Evolutionary conservation across 2,329 filamentous ascomycete genomes (phyloP).

Genomic region (Paracorniculantispora psalliotae): DNA sequence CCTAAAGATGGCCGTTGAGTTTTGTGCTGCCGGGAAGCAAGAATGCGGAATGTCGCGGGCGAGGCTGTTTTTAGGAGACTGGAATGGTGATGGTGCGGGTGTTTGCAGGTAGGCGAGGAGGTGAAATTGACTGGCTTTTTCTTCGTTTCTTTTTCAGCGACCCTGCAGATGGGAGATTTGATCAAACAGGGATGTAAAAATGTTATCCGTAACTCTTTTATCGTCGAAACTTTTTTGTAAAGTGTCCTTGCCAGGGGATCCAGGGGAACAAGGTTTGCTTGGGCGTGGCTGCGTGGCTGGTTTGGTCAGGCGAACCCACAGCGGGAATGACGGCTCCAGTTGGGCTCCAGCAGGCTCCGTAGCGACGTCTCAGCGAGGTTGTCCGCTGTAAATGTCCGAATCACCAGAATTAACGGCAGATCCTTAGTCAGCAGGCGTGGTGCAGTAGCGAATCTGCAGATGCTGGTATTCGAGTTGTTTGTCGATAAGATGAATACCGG

Average conservation of each 20-base stretch:
- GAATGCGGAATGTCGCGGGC: neutral
- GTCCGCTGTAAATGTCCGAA: neutral
- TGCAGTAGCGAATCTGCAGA: neutral
- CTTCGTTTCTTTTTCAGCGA: neutral
- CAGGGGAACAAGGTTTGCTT: neutral
- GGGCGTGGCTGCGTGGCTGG: neutral
- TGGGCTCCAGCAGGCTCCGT: no score
- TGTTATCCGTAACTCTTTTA: no score
- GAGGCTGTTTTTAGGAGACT: neutral
- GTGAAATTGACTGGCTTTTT: neutral
- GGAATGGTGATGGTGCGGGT: constrained; percentile 1
- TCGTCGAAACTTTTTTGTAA: constrained; percentile 2
- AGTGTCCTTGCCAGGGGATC: constrained; percentile 4
- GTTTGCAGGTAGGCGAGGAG: neutral
- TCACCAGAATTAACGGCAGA: neutral
- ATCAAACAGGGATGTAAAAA: neutral
- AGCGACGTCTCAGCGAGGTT: neutral
- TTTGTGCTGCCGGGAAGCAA: neutral
- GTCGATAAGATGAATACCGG: no score
- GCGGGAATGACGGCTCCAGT: constrained; percentile 1
- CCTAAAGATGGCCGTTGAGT: constrained; percentile 7
- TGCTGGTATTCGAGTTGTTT: no score
- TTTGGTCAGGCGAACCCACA: neutral
- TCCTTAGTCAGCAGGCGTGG: constrained; percentile 8
- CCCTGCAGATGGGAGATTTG: constrained; percentile 1